Conservation (phyloP, 768 basidiomycete species). For the Dacryopinax primogenitus region DNA sequence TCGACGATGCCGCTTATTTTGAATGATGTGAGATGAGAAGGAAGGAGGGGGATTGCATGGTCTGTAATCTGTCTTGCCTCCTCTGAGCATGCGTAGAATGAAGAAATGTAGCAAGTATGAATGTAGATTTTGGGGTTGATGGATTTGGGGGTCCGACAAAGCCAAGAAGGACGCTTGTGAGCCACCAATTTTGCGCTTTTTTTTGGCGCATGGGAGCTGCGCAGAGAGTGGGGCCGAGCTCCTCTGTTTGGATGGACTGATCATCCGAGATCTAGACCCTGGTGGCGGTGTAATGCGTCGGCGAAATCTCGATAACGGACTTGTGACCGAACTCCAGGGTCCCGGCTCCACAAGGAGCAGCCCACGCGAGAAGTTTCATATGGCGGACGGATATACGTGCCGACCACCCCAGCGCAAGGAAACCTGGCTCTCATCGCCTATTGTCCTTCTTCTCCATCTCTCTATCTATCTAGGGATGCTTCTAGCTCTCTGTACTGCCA, state of each 20-base stretch:
- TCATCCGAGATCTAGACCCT: not conserved
- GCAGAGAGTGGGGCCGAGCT: not conserved
- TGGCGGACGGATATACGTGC: not conserved
- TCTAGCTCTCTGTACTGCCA: not conserved
- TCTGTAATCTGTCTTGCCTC: no score
- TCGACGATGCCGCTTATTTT: no score
- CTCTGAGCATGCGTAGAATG: no score
- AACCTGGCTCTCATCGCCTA: not conserved
- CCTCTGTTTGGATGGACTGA: not conserved
- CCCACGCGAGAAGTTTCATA: slow-evolving; percentile 9
- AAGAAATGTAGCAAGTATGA: no score
- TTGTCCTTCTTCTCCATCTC: not conserved
- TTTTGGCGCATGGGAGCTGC: no score
- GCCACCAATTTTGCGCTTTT: not conserved
- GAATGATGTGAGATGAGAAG: no score
- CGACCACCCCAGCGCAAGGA: not conserved
- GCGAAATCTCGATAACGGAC: slow-evolving; percentile 7
- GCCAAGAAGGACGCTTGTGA: not conserved
- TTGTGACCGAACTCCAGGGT: not conserved
- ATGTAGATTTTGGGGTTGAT: no score
- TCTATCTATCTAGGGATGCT: not conserved
- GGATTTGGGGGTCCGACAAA: no score
- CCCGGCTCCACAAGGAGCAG: not conserved
- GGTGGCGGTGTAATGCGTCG: not conserved
- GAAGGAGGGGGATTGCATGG: no score